Conservation (phyloP, 225 moss, liverwort and hornwort species). For the Pseudoscleropodium purum region DNA sequence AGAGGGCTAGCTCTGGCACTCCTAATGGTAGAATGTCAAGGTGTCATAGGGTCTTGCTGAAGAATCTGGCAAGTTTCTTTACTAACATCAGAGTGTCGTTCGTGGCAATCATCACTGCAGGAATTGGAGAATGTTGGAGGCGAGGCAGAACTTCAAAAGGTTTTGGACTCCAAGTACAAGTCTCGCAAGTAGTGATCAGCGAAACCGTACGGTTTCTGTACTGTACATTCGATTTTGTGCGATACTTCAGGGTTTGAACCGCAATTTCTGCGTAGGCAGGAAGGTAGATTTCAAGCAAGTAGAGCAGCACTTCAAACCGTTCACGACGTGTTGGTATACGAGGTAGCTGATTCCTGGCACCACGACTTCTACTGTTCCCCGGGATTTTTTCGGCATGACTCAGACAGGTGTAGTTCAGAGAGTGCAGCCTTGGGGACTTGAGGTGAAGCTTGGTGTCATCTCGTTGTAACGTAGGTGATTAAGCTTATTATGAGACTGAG, state of each 20-base stretch:
- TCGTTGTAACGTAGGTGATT: slow-evolving; percentile 3
- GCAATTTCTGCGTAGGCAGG: not conserved
- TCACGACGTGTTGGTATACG: not conserved
- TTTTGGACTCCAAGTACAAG: slow-evolving; percentile 13
- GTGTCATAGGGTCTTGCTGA: not conserved
- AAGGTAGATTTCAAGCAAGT: not conserved
- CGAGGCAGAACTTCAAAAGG: slow-evolving; percentile 27
- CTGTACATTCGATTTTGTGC: slow-evolving; percentile 4
- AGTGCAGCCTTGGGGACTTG: not conserved
- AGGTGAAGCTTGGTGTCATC: not conserved
- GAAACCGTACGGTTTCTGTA: not conserved
- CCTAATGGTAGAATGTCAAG: not conserved
- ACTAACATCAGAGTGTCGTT: not conserved
- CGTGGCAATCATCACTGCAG: not conserved
- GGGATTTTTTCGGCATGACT: not conserved
- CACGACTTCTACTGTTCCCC: not conserved
- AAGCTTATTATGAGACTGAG: not conserved
- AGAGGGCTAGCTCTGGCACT: not conserved
- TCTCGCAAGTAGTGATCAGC: not conserved
- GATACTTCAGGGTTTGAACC: not conserved
- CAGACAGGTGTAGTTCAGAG: not conserved
- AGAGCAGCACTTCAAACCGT: not conserved
- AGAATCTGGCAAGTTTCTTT: not conserved
- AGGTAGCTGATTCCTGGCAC: not conserved
- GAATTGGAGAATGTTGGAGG: slow-evolving; percentile 42